Evolutionary conservation across 2,329 filamentous ascomycete species (phyloP), one percentile per base, ranked within the genome.

Genomic region (Nannizzia gypsea): DNA sequence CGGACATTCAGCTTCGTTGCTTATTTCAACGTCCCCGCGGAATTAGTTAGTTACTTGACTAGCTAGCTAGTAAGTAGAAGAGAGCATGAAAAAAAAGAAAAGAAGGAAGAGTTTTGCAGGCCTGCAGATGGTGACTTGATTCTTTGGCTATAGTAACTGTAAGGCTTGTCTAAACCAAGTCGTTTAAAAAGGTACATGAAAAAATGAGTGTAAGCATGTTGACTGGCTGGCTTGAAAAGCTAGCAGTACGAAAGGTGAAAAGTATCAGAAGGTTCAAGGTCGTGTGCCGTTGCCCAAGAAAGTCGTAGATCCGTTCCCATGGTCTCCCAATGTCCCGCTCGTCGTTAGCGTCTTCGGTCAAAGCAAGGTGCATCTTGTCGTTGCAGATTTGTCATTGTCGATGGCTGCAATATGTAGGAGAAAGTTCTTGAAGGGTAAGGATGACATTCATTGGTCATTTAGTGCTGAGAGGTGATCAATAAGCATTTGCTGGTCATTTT

Each of bases 51-150:
- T n/a, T n/a, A n/a, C n/a, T n/a, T n/a, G n/a, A n/a, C n/a, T n/a
- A n/a, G n/a, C n/a, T n/a, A n/a, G n/a, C n/a, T n/a, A n/a, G n/a
- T n/a, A n/a, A n/a, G n/a, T n/a, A n/a, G n/a, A n/a, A n/a, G n/a
- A n/a, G 13, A 6, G 3, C 2, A 54, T 20, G 2, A 34, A 6
- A 31, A 54, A 15, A 34, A 8, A 9, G 3, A 24, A n/a, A 31
- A 5, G 3, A 26, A 24, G 20, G 42, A 42, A 42, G 60, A 31
- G 22, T 50, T 24, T 34, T 42, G 42, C 59, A 61, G 57, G 55
- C 46, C 40, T 57, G 55, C 55, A 28, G 4, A 40, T 57, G 40
- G 11, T 42, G 34, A 57, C 55, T 57, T 26, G 31, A 57, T 57
- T 40, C 40, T 57, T 5, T 57, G 55, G 40, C 15, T 24, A 17